These are phyloP conservation scores for Tympanopsis confertula DNA, from an alignment of 2,329 filamentous ascomycete genomes.

Conservation along the genomic window DNA sequence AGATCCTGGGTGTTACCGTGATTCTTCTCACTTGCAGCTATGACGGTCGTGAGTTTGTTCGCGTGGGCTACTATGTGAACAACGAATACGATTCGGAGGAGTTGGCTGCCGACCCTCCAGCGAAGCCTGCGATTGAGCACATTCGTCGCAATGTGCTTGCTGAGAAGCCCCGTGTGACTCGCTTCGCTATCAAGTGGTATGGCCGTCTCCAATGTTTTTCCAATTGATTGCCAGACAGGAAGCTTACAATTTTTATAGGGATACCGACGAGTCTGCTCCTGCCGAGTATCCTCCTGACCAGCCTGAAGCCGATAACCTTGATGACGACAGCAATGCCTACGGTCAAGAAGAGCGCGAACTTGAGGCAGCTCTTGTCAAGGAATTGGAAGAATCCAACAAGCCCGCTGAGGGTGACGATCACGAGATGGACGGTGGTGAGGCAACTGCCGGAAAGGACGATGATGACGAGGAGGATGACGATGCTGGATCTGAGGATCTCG, in stretches of 20 bases:
- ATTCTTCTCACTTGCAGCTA: constrained; percentile 94
- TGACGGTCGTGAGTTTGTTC: constrained; percentile 90
- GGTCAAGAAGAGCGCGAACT: constrained; percentile 80
- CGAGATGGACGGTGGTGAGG: constrained; percentile 65
- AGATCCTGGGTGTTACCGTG: constrained; percentile 93
- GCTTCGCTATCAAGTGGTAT: constrained; percentile 98
- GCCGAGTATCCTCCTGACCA: constrained; percentile 95
- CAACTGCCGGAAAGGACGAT: constrained; percentile 31
- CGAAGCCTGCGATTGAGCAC: constrained; percentile 85
- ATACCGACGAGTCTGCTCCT: constrained; percentile 92
- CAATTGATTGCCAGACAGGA: neutral
- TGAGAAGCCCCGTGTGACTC: constrained; percentile 92
- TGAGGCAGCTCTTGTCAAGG: constrained; percentile 46
- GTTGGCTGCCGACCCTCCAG: constrained; percentile 75
- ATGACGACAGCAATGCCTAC: constrained; percentile 78
- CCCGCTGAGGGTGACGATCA: constrained; percentile 48
- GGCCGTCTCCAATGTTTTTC: constrained; percentile 13
- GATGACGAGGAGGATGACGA: constrained; percentile 62
- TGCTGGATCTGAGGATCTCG: constrained; percentile 67
- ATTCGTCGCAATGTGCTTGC: constrained; percentile 85
- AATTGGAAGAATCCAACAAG: constrained; percentile 32
- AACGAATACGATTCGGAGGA: constrained; percentile 96
- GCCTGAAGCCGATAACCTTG: constrained; percentile 72
- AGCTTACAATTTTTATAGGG: constrained; percentile 43
- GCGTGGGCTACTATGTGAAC: constrained; percentile 98